These are phyloP conservation scores for Syzygium jambos DNA, from an alignment of 345 rosid species.

Conservation along the genomic window DNA sequence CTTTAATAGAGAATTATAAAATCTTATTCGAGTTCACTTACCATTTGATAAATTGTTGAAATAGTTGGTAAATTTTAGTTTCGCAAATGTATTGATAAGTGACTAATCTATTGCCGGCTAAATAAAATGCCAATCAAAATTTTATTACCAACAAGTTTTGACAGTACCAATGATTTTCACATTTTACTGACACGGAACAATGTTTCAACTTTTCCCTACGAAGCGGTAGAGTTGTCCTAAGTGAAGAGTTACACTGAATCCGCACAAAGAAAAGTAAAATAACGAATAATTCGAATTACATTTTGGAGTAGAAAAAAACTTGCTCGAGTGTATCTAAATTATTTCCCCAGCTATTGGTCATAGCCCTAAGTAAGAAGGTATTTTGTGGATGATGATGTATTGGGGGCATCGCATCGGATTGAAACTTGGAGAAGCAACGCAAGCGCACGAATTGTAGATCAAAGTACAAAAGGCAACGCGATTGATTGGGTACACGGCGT, in stretches of 20 bases:
- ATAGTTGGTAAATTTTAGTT: background rate
- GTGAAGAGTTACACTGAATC: background rate
- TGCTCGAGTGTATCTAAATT: background rate
- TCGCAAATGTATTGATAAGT: background rate
- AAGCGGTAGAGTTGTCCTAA: background rate
- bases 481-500: background rate
- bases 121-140: background rate
- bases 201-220: background rate
- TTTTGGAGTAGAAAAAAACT: background rate
- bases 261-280: accelerated
- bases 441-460: accelerated
- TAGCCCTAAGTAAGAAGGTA: background rate
- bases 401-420: background rate
- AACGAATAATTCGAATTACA: background rate
- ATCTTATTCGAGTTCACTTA: background rate
- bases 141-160: background rate
- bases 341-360: background rate
- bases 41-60: background rate
- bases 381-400: background rate
- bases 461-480: background rate
- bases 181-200: background rate
- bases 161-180: background rate
- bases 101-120: background rate
- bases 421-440: background rate
- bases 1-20: background rate